Evolutionary conservation across 2,329 filamentous ascomycete species (phyloP), one percentile per base, ranked within the genome.

Genomic region (Sclerotinia borealis): DNA sequence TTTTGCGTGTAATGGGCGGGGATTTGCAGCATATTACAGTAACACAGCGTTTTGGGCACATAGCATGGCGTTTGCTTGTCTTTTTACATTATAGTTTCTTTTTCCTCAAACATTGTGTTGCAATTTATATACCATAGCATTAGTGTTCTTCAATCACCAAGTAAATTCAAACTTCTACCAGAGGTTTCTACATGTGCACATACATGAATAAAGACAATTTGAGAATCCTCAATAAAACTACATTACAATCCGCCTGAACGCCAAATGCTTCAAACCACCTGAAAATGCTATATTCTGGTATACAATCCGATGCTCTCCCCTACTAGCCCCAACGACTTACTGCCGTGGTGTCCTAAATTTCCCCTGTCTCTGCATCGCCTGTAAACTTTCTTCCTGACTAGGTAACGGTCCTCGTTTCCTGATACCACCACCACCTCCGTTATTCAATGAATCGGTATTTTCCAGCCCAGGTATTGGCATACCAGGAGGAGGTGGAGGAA

Each of bases 381-480:
- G 84, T 69, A 96, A 77, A 69, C 90, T 93, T 74, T 95, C 92
- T 72, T 90, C 86, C 76, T 96, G 92, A 73, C 90, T 93, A 0
- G 92, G 92, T 49, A 96, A 77, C 10, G 90, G 91, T 7, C 83
- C 90, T 65, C 87, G 78, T 68, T 79, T 81, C 65, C 89, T 81
- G 22, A 85, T 74, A 51, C 74, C 74, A 27, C 75, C 77, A 6
- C 77, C 74, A 39, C 71, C 75, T 27, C 71, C 74, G 15, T 27
- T 25, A 48, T 39, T 29, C 41, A 27, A 54, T 52, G 52, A 34
- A 39, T 60, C 59, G 22, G 19, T 41, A 65, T 37, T 64, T n/a
- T 67, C 64, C 71, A 74, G 61, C 64, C 73, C 66, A 74, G 79
- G 52, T 22, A 70, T 70, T 10, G 61, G 61, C 51, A 70, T 69